Evolutionary conservation across 106 monocot genomes (phyloP).

Genomic region (Acorus calamus): DNA sequence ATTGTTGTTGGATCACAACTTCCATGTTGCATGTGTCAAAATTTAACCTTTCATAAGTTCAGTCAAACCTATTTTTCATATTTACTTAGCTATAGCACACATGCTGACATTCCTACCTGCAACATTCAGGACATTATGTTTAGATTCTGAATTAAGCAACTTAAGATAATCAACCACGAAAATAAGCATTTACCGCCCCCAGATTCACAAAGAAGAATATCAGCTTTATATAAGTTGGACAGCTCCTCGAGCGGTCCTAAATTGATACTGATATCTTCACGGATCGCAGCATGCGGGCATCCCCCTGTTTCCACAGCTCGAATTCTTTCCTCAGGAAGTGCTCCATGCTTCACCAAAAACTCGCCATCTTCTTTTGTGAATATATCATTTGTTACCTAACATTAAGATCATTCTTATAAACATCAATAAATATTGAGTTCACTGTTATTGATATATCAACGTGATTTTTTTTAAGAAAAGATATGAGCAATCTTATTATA

Average conservation of each 20-base stretch:
- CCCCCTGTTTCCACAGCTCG: slow-evolving; percentile 98
- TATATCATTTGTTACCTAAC: slow-evolving; percentile 97
- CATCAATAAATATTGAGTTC: not conserved
- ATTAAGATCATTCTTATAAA: not conserved
- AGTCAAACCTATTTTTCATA: too few species aligned
- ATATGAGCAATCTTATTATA: too few species aligned
- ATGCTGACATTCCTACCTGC: too few species aligned
- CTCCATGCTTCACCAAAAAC: slow-evolving; percentile 90
- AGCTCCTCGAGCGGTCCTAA: slow-evolving; percentile 92
- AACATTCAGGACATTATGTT: not conserved
- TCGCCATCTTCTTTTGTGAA: slow-evolving; percentile 98
- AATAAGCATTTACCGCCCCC: slow-evolving; percentile 61
- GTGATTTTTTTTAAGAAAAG: too few species aligned
- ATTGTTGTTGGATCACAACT: too few species aligned
- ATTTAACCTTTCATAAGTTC: too few species aligned
- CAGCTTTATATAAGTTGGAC: slow-evolving; percentile 82
- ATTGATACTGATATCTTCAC: slow-evolving; percentile 98
- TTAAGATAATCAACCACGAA: not conserved
- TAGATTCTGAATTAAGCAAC: not conserved
- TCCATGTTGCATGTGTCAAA: too few species aligned
- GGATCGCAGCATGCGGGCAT: slow-evolving; percentile 94
- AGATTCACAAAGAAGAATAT: slow-evolving; percentile 95
- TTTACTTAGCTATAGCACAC: too few species aligned
- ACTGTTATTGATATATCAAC: too few species aligned
- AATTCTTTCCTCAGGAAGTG: slow-evolving; percentile 93